Conservation (phyloP, 345 rosid species). For the Gossypium stocksii region DNA sequence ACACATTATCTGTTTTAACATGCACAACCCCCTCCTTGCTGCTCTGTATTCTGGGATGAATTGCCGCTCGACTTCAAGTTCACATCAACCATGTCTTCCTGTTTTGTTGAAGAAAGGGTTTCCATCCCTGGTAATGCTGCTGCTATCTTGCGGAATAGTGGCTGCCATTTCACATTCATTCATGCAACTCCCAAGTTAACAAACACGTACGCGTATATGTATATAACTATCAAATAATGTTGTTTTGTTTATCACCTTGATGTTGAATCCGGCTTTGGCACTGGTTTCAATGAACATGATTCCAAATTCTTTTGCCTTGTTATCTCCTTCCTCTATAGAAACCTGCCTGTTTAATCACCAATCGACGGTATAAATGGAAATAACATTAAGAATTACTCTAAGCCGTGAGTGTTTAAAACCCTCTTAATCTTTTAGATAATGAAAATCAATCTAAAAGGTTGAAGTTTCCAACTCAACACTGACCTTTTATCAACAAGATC, state of each 20-base stretch:
- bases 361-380: background rate
- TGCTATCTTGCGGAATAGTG: constrained; percentile 88
- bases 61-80: constrained; percentile 69
- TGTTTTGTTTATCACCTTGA: constrained; percentile 48
- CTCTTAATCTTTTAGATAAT: background rate
- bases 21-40: constrained; percentile 82
- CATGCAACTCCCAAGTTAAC: background rate
- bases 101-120: constrained; percentile 73
- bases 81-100: constrained; percentile 96
- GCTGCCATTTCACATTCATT: constrained; percentile 43
- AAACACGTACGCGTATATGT: background rate
- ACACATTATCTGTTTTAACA: constrained; percentile 39
- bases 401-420: background rate
- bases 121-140: constrained; percentile 98
- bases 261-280: constrained; percentile 92
- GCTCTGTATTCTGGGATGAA: constrained; percentile 62
- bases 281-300: constrained; percentile 93
- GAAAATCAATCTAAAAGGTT: background rate
- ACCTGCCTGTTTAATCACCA: constrained; percentile 59
- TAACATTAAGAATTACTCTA: background rate
- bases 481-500: constrained; percentile 86
- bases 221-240: background rate
- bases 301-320: constrained; percentile 74
- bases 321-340: constrained; percentile 93
- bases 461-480: background rate